Percentiles rank a stretch among this genome's conserved stretches.
Evolutionary conservation across 345 rosid species (phyloP).

Genomic region (Citrus reticulata): DNA sequence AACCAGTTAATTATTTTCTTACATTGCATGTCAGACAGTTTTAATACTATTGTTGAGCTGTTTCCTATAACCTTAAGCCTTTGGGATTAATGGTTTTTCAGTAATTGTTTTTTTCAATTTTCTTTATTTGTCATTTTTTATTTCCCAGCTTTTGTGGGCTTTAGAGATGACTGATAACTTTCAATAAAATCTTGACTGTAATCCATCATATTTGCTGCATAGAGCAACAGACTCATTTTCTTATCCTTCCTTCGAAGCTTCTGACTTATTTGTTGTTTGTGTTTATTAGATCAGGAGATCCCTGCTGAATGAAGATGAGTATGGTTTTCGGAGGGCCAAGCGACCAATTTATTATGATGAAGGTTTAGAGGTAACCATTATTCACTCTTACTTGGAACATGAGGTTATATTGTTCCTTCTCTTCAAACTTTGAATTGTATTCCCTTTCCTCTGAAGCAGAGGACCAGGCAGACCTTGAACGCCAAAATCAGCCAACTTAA

Average conservation of each 20-base stretch:
- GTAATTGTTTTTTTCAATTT: background rate
- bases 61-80: background rate
- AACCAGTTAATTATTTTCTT: background rate
- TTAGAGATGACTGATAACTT: background rate
- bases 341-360: slow-evolving; percentile 80
- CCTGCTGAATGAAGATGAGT: slow-evolving; percentile 72
- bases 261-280: background rate
- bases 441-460: slow-evolving; percentile 37
- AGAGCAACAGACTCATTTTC: background rate
- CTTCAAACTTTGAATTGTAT: background rate
- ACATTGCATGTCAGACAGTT: background rate
- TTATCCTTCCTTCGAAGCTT: background rate
- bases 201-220: background rate
- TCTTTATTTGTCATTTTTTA: background rate
- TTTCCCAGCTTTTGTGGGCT: background rate
- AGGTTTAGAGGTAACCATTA: slow-evolving; percentile 63
- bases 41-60: background rate
- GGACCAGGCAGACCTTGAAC: slow-evolving; percentile 80
- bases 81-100: background rate
- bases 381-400: background rate
- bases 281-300: slow-evolving; percentile 71
- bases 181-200: background rate
- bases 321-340: slow-evolving; percentile 67
- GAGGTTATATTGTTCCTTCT: background rate
- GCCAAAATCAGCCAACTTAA: slow-evolving; percentile 84